These are phyloP conservation scores for Termitomyces sp. DNA, from an alignment of 1,284 basidiomycete species.

Conservation along the genomic window DNA sequence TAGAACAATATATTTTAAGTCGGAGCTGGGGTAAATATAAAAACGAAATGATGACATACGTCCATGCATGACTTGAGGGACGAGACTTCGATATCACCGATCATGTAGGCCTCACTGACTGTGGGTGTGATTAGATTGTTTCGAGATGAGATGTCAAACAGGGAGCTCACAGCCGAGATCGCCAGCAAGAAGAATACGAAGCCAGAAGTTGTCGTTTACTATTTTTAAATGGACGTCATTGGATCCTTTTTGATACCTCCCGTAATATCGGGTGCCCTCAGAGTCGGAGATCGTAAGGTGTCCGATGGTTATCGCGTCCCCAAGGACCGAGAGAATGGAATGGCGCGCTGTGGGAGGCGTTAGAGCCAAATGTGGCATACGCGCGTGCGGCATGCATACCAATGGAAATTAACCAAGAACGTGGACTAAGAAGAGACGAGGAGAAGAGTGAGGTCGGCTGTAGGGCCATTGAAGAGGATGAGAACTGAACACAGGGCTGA, in stretches of 20 bases:
- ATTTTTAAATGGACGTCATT: slow-evolving; percentile 64
- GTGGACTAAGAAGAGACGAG: slow-evolving; percentile 36
- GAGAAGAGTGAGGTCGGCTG: slow-evolving; percentile 39
- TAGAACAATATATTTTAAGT: slow-evolving; percentile 31
- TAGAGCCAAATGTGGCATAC: neutral
- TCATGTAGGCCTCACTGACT: slow-evolving; percentile 90
- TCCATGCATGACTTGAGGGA: slow-evolving; percentile 75
- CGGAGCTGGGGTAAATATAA: slow-evolving; percentile 13
- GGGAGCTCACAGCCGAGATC: slow-evolving; percentile 64
- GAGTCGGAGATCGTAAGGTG: slow-evolving; percentile 61
- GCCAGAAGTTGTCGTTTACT: slow-evolving; percentile 74
- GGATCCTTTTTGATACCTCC: slow-evolving; percentile 44
- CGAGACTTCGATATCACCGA: slow-evolving; percentile 72
- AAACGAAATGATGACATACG: slow-evolving; percentile 40
- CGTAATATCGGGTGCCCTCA: slow-evolving; percentile 54
- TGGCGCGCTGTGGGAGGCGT: slow-evolving; percentile 44
- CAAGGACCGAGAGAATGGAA: slow-evolving; percentile 57
- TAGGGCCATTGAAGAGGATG: slow-evolving; percentile 36
- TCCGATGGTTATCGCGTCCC: slow-evolving; percentile 54
- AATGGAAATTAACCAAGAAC: slow-evolving; percentile 41
- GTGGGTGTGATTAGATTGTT: slow-evolving; percentile 17
- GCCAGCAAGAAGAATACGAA: slow-evolving; percentile 66
- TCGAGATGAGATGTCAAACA: slow-evolving; percentile 1
- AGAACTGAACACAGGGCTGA: slow-evolving; percentile 36
- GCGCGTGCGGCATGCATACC: slow-evolving; percentile 30